These are phyloP conservation scores for Xylaria curta DNA, from an alignment of 495 filamentous ascomycete species.

Conservation along the genomic window DNA sequence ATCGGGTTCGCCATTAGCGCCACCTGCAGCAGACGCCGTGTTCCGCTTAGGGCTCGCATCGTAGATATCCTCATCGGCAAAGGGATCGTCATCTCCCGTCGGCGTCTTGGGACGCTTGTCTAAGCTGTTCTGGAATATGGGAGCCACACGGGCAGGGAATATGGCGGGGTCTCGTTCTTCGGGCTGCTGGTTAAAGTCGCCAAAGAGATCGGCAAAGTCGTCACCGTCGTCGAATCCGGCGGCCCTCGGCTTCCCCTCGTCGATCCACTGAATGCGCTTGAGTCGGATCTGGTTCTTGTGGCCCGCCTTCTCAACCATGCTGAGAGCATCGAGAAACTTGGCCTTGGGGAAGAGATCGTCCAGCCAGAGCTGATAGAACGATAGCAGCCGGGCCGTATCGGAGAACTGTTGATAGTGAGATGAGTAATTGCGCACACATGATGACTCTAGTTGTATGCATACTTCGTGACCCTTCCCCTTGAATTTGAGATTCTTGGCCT, in stretches of 20 bases:
- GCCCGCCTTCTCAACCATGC: constrained; percentile 92
- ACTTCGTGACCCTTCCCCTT: constrained; percentile 97
- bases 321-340: constrained; percentile 86
- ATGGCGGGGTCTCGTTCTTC: constrained; percentile 41
- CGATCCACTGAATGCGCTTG: constrained; percentile 75
- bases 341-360: constrained; percentile 95
- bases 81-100: constrained; percentile 38
- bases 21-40: constrained; percentile 24
- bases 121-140: constrained; percentile 52
- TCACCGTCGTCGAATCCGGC: constrained; percentile 32
- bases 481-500: constrained; percentile 75
- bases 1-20: constrained; percentile 43
- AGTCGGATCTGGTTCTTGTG: constrained; percentile 80
- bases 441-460: constrained; percentile 19
- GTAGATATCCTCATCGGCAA: constrained; percentile 53
- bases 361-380: constrained; percentile 95
- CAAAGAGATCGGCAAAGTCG: constrained; percentile 49
- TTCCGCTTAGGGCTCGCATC: constrained; percentile 44
- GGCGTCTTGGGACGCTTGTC: constrained; percentile 41
- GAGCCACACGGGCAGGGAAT: constrained; percentile 50
- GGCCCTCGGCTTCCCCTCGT: constrained; percentile 68
- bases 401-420: constrained; percentile 65
- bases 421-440: not conserved
- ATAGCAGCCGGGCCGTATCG: constrained; percentile 80
- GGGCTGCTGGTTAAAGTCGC: constrained; percentile 33